Percentiles rank a stretch among this genome's conserved stretches.
These are phyloP conservation scores for Aaosphaeria arxii DNA, from an alignment of 2,329 filamentous ascomycete species.

Conservation along the genomic window DNA sequence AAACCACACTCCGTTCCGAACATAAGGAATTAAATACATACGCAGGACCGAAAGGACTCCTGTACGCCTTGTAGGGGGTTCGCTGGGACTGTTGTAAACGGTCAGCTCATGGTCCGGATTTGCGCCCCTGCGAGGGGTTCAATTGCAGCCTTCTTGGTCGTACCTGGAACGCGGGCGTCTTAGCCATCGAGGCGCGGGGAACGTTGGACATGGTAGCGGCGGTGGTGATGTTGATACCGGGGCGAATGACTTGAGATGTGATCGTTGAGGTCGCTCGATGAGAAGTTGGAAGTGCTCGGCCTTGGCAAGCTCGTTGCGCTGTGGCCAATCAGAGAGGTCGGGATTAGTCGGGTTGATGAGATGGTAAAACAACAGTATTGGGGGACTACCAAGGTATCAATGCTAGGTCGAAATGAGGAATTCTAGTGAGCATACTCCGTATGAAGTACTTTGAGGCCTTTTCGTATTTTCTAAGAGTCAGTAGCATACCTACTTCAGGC, in stretches of 20 bases:
- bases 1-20: neutral
- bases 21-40: conserved; percentile 35
- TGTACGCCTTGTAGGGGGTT: conserved; percentile 47
- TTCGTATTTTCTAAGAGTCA: no score
- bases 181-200: conserved; percentile 2
- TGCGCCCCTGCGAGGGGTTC: neutral
- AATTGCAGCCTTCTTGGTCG: neutral
- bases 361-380: neutral
- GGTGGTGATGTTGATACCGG: neutral
- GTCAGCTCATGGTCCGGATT: conserved; percentile 2
- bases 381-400: neutral
- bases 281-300: neutral
- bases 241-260: neutral
- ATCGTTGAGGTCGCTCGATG: neutral
- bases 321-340: neutral
- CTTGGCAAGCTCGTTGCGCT: neutral
- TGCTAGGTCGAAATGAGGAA: no score
- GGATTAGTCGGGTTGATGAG: neutral
- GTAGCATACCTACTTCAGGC: no score
- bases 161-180: conserved; percentile 4
- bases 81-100: conserved; percentile 27
- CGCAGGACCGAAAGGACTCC: conserved; percentile 58
- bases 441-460: no score
- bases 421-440: no score
- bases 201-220: neutral